Evolutionary conservation across 208 protist genomes (phyloP).

Genomic region (Acanthamoeba castellanii): DNA sequence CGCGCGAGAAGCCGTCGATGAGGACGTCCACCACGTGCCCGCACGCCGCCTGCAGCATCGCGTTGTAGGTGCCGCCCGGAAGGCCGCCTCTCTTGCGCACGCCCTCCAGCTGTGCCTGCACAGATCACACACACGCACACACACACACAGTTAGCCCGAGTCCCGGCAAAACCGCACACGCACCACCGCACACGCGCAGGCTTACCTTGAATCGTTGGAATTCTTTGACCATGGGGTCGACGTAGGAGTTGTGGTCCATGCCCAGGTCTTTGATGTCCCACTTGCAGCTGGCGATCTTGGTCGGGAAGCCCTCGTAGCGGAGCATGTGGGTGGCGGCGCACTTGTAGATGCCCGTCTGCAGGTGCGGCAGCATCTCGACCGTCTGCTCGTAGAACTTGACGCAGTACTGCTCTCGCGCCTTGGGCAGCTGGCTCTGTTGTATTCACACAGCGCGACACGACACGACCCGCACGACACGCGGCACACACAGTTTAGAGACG

Average conservation of each 20-base stretch:
- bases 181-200: background rate
- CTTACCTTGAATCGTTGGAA: constrained; percentile 29
- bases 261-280: constrained; percentile 69
- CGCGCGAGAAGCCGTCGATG: constrained; percentile 54
- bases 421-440: background rate
- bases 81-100: constrained; percentile 30
- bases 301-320: background rate
- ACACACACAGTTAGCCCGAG: background rate
- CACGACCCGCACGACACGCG: background rate
- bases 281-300: constrained; percentile 45
- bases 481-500: too few species aligned
- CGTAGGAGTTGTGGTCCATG: constrained; percentile 60
- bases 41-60: constrained; percentile 10
- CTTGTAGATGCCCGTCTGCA: constrained; percentile 24
- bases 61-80: background rate
- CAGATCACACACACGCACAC: background rate
- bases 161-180: background rate
- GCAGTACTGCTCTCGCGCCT: background rate
- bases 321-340: constrained; percentile 15
- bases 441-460: background rate
- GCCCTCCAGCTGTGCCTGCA: background rate
- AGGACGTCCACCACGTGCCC: constrained; percentile 13
- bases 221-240: constrained; percentile 44
- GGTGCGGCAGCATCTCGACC: constrained; percentile 33
- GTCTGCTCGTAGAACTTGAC: constrained; percentile 47